These are phyloP conservation scores for Hypoxylon sp. DNA, from an alignment of 2,329 filamentous ascomycete genomes.

Conservation along the genomic window DNA sequence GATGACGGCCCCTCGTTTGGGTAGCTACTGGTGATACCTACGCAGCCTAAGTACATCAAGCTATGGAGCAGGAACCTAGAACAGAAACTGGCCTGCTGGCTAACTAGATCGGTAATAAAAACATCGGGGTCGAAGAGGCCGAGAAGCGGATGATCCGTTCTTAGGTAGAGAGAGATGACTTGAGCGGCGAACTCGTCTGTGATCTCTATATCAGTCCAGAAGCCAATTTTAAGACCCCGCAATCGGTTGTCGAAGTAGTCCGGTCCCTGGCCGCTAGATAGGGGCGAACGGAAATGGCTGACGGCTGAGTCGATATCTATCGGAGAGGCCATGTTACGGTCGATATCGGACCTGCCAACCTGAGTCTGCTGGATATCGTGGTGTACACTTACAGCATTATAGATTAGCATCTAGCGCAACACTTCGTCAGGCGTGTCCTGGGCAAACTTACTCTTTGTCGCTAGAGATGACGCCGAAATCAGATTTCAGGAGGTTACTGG, in stretches of 20 bases:
- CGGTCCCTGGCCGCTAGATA: background rate
- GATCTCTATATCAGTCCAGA: background rate
- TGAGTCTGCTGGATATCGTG: conserved; percentile 3
- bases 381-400: background rate
- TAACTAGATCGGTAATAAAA: background rate
- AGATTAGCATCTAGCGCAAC: background rate
- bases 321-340: background rate
- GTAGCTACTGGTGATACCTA: background rate
- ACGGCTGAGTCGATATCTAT: background rate
- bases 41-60: background rate
- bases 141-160: background rate
- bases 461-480: background rate
- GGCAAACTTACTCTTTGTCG: background rate
- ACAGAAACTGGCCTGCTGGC: background rate
- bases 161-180: background rate
- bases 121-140: background rate
- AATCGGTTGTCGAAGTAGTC: background rate
- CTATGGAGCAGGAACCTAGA: background rate
- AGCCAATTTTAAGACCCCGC: background rate
- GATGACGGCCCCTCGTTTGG: background rate
- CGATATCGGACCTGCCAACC: background rate
- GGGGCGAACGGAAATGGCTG: background rate
- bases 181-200: background rate
- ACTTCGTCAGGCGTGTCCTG: background rate
- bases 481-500: background rate